These are phyloP conservation scores for Aureococcus anophagefferens DNA, from an alignment of 108 stramenopile species.

Conservation along the genomic window DNA sequence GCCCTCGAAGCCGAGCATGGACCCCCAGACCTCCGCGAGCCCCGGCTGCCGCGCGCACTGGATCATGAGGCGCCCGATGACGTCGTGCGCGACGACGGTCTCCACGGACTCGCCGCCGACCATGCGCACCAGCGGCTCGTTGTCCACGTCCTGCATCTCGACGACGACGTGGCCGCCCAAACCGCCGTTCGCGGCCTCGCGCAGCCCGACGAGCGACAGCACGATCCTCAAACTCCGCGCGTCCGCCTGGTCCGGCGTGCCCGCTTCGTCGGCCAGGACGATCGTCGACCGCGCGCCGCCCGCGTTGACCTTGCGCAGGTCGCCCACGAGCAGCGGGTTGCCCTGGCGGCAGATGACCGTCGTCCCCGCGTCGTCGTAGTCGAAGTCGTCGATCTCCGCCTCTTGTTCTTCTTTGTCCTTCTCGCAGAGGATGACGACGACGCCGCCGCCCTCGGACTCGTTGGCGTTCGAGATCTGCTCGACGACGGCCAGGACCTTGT, in stretches of 20 bases:
- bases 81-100: slow-evolving; percentile 41
- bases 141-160: slow-evolving; percentile 43
- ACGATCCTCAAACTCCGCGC: slow-evolving; percentile 34
- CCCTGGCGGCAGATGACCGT: slow-evolving; percentile 37
- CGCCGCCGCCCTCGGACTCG: slow-evolving; percentile 43
- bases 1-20: slow-evolving; percentile 43
- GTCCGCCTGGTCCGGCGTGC: slow-evolving; percentile 41
- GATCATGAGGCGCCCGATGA: slow-evolving; percentile 47
- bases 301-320: slow-evolving; percentile 31
- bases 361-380: slow-evolving; percentile 21
- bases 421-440: slow-evolving; percentile 34
- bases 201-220: slow-evolving; percentile 32
- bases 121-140: slow-evolving; percentile 26
- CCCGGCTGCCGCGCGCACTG: slow-evolving; percentile 45
- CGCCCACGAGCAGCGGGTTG: slow-evolving; percentile 30
- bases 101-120: slow-evolving; percentile 40
- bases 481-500: slow-evolving; percentile 37
- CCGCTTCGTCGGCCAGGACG: slow-evolving; percentile 21
- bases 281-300: slow-evolving; percentile 31
- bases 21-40: slow-evolving; percentile 32
- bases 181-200: neutral
- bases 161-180: slow-evolving; percentile 33
- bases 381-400: slow-evolving; percentile 18
- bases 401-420: slow-evolving; percentile 28
- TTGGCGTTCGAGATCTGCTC: slow-evolving; percentile 38